A percentile compares a stretch with the other conserved stretches of the same genome.
Evolutionary conservation across 1,284 basidiomycete genomes (phyloP).

Genomic region (Anthracocystis panici-leucophaei): DNA sequence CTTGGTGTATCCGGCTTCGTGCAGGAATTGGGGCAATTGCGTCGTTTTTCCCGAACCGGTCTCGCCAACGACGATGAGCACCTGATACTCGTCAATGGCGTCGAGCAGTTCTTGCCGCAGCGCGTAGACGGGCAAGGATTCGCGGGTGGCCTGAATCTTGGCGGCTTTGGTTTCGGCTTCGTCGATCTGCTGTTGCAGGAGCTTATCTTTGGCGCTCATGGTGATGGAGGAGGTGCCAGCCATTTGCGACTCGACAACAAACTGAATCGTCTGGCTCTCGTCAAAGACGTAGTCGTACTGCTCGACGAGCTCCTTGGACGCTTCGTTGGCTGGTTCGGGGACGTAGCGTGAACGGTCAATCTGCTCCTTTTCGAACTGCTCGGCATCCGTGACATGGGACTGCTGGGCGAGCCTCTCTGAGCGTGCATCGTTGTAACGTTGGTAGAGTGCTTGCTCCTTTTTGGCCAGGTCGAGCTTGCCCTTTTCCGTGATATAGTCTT

Average conservation of each 20-base stretch:
- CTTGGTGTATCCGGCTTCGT: conserved; percentile 94
- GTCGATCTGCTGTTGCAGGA: conserved; percentile 87
- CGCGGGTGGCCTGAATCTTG: conserved; percentile 64
- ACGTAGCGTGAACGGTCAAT: conserved; percentile 78
- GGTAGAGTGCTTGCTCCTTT: conserved; percentile 91
- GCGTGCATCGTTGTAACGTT: conserved; percentile 81
- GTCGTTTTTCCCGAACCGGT: conserved; percentile 96
- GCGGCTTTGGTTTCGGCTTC: conserved; percentile 79
- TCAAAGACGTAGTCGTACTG: conserved; percentile 97
- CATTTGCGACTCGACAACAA: conserved; percentile 81
- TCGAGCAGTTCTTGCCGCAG: conserved; percentile 73
- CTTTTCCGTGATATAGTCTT: conserved; percentile 95
- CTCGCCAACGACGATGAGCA: conserved; percentile 71
- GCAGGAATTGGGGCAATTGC: conserved; percentile 95
- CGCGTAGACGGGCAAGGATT: conserved; percentile 65
- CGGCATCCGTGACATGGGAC: conserved; percentile 93
- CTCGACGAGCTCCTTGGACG: conserved; percentile 40
- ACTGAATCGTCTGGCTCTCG: conserved; percentile 94
- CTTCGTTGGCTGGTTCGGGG: conserved; percentile 77
- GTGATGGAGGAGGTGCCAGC: conserved; percentile 41
- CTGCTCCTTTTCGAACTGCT: conserved; percentile 89
- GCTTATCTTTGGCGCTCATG: conserved; percentile 85
- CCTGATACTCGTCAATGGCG: conserved; percentile 88
- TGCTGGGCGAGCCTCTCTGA: conserved; percentile 74
- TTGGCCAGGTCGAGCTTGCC: conserved; percentile 98